phyloP scores from a whole-genome alignment of 1,284 basidiomycete species.

The Ceratobasidium sp. region DNA sequence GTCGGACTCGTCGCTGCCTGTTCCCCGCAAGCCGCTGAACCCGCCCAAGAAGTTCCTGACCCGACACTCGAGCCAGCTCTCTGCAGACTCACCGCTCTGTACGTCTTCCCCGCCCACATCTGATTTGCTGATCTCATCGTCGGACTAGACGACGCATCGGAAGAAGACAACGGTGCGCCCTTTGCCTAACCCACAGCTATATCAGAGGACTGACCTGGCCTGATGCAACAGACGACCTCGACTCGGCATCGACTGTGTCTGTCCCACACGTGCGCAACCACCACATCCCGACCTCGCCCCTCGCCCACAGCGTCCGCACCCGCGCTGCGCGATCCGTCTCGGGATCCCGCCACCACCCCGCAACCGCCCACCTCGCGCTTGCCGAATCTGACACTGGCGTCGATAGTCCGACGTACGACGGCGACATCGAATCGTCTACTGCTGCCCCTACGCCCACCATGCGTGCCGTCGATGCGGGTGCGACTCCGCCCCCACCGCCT shows the following conservation, averaged over 20 bases:
- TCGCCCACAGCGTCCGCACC: conserved; percentile 34
- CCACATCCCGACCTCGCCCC: conserved; percentile 41
- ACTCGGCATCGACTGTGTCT: conserved; percentile 31
- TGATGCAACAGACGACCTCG: conserved; percentile 34
- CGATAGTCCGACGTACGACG: conserved; percentile 88
- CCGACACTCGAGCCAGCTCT: conserved; percentile 23
- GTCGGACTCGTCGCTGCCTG: conserved; percentile 25
- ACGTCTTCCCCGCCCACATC: background rate
- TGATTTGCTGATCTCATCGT: background rate
- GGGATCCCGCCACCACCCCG: background rate
- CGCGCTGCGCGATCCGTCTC: conserved; percentile 33
- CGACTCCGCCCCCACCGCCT: conserved; percentile 2
- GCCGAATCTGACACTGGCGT: conserved; percentile 71
- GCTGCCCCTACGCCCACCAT: conserved; percentile 55
- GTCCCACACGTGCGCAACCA: conserved; percentile 13
- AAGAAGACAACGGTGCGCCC: conserved; percentile 44
- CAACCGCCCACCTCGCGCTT: conserved; percentile 12
- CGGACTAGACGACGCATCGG: conserved; percentile 40
- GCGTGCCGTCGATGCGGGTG: conserved; percentile 20
- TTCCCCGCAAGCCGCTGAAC: conserved; percentile 31
- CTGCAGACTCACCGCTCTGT: conserved; percentile 34
- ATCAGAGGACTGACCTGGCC: too few species aligned
- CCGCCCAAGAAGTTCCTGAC: conserved; percentile 29
- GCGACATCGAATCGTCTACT: conserved; percentile 84
- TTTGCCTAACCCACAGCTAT: too few species aligned